A percentile compares a stretch with the other conserved stretches of the same genome.
Conservation (phyloP, 148 eudicot species). For the Chenopodium suecicum region DNA sequence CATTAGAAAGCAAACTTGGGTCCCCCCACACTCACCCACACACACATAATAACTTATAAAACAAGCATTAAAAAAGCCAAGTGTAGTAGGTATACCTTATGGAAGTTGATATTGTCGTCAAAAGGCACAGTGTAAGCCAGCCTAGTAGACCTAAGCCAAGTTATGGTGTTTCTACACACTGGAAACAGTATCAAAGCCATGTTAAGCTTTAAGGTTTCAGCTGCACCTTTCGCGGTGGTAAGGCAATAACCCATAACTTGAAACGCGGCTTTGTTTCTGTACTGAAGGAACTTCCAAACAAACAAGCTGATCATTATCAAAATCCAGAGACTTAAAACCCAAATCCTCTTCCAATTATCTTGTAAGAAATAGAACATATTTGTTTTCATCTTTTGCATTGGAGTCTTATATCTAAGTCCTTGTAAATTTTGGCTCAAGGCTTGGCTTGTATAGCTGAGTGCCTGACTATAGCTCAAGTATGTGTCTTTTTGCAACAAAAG, state of each 20-base stretch:
- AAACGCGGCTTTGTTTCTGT: slow-evolving; percentile 70
- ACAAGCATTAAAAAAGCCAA: slow-evolving; percentile 20
- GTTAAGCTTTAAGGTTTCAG: slow-evolving; percentile 88
- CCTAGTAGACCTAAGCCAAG: slow-evolving; percentile 91
- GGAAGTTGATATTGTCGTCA: slow-evolving; percentile 96
- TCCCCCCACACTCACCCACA: background rate
- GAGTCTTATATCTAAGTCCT: slow-evolving; percentile 59
- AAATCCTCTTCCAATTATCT: slow-evolving; percentile 87
- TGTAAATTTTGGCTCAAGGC: slow-evolving; percentile 91
- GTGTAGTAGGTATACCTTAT: slow-evolving; percentile 58
- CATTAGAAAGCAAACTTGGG: slow-evolving; percentile 18
- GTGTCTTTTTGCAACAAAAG: slow-evolving; percentile 90
- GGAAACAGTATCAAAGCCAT: slow-evolving; percentile 93
- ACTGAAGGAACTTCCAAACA: slow-evolving; percentile 81
- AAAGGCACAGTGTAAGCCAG: slow-evolving; percentile 70
- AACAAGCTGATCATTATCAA: slow-evolving; percentile 73
- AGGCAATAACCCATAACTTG: slow-evolving; percentile 93
- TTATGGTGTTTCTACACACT: slow-evolving; percentile 89
- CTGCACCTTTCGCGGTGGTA: slow-evolving; percentile 93
- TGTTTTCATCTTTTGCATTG: slow-evolving; percentile 55
- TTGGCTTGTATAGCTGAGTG: slow-evolving; percentile 91
- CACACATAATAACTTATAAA: background rate
- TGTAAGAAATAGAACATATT: slow-evolving; percentile 52
- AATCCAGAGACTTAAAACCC: slow-evolving; percentile 80
- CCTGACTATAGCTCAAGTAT: slow-evolving; percentile 90